These are phyloP conservation scores for Suillus placidus DNA, from an alignment of 768 basidiomycete species.

Conservation along the genomic window DNA sequence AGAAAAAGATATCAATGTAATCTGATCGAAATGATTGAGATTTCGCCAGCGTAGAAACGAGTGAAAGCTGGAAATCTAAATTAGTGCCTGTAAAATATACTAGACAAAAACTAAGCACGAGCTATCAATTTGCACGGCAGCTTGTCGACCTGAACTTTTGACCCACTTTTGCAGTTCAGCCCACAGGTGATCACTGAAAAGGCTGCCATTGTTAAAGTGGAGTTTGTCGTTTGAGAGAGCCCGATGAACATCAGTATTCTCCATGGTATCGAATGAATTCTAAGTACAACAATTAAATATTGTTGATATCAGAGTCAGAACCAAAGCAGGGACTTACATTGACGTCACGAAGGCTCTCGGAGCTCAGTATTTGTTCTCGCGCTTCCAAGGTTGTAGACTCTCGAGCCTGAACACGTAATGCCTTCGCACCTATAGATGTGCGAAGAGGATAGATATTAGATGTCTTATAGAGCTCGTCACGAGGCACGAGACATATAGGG, in stretches of 20 bases:
- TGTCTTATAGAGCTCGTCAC: no score
- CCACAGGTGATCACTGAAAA: slow-evolving; percentile 37
- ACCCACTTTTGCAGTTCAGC: slow-evolving; percentile 24
- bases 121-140: slow-evolving; percentile 17
- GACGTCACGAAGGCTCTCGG: slow-evolving; percentile 16
- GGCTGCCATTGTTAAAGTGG: slow-evolving; percentile 38
- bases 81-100: no score
- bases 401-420: no score
- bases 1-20: no score
- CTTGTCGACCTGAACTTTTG: slow-evolving; percentile 14
- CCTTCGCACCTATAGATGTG: no score
- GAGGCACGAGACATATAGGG: no score
- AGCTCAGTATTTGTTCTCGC: slow-evolving; percentile 19
- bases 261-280: slow-evolving; percentile 40
- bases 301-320: not conserved
- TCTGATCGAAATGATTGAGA: no score
- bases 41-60: no score
- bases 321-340: slow-evolving; percentile 14
- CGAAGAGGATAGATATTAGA: no score
- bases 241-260: slow-evolving; percentile 35
- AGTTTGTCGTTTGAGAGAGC: slow-evolving; percentile 40
- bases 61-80: no score
- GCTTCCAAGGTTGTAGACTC: no score
- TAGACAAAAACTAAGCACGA: no score
- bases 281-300: not conserved